Evolutionary conservation across 441 rosid genomes (phyloP).

Genomic region (Capsella rubella): DNA sequence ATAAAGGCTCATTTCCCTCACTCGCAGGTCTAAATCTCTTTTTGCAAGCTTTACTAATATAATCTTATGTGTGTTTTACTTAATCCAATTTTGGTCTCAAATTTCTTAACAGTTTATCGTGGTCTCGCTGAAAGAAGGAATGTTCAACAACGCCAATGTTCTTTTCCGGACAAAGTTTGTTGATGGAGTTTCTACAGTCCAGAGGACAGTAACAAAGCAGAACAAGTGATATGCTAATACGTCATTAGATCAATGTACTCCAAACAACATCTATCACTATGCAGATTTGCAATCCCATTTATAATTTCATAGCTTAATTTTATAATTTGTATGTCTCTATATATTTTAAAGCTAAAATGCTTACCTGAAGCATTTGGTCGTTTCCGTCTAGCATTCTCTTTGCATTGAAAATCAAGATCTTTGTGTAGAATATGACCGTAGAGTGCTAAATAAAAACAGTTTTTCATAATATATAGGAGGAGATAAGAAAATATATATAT

Average conservation of each 20-base stretch:
- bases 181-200: constrained; percentile 98
- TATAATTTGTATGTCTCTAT: neutral
- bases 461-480: too few relatives aligned
- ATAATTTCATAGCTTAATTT: neutral
- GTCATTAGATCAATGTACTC: neutral
- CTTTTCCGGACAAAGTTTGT: constrained; percentile 95
- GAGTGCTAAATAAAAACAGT: too few relatives aligned
- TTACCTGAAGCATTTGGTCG: neutral
- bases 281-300: neutral
- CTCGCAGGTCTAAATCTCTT: constrained; percentile 41
- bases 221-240: constrained; percentile 52
- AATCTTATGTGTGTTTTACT: constrained; percentile 24
- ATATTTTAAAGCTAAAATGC: neutral
- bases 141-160: constrained; percentile 99
- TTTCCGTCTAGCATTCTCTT: neutral
- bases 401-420: neutral
- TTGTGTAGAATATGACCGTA: too few relatives aligned
- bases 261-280: neutral
- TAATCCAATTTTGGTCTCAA: neutral
- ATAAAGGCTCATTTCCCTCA: constrained; percentile 55
- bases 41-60: constrained; percentile 9
- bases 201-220: constrained; percentile 83
- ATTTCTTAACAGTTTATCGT: constrained; percentile 73
- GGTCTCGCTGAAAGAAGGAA: constrained; percentile 97
- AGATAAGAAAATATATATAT: too few relatives aligned